phyloP scores from a whole-genome alignment of 2,329 filamentous ascomycete genomes.

The Chaetomiaceae sp. region DNA sequence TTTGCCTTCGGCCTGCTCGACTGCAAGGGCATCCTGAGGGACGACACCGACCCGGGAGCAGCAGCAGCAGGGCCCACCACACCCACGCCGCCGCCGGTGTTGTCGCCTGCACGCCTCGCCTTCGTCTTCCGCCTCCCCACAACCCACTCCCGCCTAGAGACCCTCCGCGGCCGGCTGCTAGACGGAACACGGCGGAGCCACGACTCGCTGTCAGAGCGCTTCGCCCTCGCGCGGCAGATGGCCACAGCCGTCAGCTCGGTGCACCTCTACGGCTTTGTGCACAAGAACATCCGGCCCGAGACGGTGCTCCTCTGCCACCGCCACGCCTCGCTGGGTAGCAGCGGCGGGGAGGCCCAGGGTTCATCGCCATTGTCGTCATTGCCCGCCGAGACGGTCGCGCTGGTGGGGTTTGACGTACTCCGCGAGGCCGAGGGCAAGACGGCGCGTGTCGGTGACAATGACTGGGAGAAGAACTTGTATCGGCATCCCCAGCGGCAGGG shows the following conservation, averaged over 20 bases:
- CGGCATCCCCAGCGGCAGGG: slow-evolving; percentile 14
- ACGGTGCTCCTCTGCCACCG: slow-evolving; percentile 2
- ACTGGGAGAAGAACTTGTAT: slow-evolving; percentile 14
- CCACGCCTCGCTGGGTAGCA: not conserved
- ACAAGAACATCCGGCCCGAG: slow-evolving; percentile 24
- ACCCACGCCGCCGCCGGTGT: no score
- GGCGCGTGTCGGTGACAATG: not conserved
- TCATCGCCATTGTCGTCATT: not conserved
- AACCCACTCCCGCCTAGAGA: not conserved
- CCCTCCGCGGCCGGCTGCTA: not conserved
- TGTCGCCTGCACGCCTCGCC: no score
- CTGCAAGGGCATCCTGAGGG: not conserved
- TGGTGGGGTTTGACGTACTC: slow-evolving; percentile 11
- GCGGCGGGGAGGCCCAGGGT: no score
- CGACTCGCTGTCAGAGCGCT: not conserved
- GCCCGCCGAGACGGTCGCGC: not conserved
- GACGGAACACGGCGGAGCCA: no score
- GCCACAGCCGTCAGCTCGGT: slow-evolving; percentile 13
- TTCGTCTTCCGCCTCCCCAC: not conserved
- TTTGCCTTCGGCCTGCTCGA: not conserved
- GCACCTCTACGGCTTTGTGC: slow-evolving; percentile 19
- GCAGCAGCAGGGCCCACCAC: no score
- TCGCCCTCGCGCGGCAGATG: slow-evolving; percentile 10
- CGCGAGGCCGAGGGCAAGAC: slow-evolving; percentile 4
- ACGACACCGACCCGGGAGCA: no score